Conservation (phyloP, 2,329 filamentous ascomycete species). For the Fusarium liriodendri region DNA sequence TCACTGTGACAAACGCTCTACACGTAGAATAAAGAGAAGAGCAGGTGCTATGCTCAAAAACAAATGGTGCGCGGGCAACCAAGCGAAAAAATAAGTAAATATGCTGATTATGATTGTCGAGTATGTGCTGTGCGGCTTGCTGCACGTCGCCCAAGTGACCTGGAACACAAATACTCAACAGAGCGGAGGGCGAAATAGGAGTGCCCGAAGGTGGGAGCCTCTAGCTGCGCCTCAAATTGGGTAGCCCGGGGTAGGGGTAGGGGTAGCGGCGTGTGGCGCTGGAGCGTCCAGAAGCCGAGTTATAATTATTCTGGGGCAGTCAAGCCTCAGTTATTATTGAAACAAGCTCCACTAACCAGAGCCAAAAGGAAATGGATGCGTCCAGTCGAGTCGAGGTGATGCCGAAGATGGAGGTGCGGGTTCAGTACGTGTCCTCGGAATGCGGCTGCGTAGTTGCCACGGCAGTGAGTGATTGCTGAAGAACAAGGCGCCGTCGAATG, state of each 20-base stretch:
- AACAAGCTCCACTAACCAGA: constrained; percentile 23
- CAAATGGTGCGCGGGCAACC: constrained; percentile 15
- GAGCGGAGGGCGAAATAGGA: constrained; percentile 39
- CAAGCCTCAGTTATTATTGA: constrained; percentile 25
- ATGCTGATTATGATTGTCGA: constrained; percentile 14
- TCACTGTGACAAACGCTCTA: constrained; percentile 23
- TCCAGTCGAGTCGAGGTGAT: not conserved
- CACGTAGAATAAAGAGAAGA: constrained; percentile 18
- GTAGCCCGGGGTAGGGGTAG: constrained; percentile 11
- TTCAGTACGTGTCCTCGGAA: not conserved
- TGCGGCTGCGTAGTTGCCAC: not conserved
- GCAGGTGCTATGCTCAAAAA: constrained; percentile 24
- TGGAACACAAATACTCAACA: constrained; percentile 39
- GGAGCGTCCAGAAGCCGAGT: constrained; percentile 32
- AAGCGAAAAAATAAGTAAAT: constrained; percentile 21
- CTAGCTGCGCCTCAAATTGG: constrained; percentile 40
- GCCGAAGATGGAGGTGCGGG: constrained; percentile 1
- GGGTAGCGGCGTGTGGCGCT: constrained; percentile 36
- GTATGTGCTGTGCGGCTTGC: constrained; percentile 25
- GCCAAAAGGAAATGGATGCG: not conserved
- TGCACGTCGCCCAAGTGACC: constrained; percentile 41
- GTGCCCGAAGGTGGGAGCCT: constrained; percentile 22
- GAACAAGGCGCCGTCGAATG: not conserved
- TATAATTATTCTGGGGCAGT: constrained; percentile 37
- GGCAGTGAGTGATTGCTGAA: not conserved